Percentiles rank a stretch among this genome's conserved stretches.
phyloP scores from a whole-genome alignment of 2,329 filamentous ascomycete genomes.

The Fonsecaea nubica region DNA sequence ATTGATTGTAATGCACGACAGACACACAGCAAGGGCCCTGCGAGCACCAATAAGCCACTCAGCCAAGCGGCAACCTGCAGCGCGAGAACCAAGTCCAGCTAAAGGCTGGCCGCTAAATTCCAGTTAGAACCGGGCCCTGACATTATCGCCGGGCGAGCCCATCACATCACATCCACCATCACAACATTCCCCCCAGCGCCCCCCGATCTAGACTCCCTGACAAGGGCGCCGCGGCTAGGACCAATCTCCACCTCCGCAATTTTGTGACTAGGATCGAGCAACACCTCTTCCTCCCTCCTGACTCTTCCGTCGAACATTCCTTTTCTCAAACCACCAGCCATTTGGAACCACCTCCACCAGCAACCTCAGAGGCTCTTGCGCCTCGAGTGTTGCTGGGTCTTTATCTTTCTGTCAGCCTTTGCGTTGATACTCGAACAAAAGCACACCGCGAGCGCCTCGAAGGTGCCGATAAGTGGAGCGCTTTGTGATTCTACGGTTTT shows the following conservation, averaged over 20 bases:
- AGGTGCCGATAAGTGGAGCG: not conserved
- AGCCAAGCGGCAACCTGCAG: not conserved
- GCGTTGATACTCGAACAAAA: not conserved
- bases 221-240: not conserved
- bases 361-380: conserved; percentile 25
- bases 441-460: conserved; percentile 4
- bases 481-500: conserved; percentile 12
- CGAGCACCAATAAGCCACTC: conserved; percentile 5
- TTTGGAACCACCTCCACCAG: conserved; percentile 12
- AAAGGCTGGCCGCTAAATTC: conserved; percentile 1
- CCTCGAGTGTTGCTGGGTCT: conserved; percentile 31
- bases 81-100: not conserved
- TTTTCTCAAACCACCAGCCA: conserved; percentile 4
- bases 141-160: conserved; percentile 17
- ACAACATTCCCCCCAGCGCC: not conserved
- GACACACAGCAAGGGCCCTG: not conserved
- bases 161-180: conserved; percentile 5
- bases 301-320: conserved; percentile 11
- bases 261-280: conserved; percentile 6
- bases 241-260: conserved; percentile 14
- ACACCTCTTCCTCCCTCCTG: conserved; percentile 12
- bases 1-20: not conserved
- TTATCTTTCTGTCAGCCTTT: not conserved
- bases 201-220: conserved; percentile 2
- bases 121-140: conserved; percentile 14